Conservation (phyloP, 805 yeast genomes). For the Candida corydali region DNA sequence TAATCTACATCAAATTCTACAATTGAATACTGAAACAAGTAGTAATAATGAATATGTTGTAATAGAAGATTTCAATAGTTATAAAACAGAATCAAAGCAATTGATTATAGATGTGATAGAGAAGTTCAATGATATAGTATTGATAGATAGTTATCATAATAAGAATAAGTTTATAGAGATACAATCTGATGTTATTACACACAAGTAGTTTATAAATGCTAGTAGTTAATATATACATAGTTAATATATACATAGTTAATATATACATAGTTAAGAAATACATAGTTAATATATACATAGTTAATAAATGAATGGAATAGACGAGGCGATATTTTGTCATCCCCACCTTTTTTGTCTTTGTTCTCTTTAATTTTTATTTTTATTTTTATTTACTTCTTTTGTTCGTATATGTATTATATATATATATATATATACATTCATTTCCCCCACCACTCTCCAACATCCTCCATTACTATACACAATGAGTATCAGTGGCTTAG, state of each 20-base stretch:
- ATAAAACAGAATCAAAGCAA: slow-evolving; percentile 8
- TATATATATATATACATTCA: too few relatives aligned
- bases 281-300: too few relatives aligned
- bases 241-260: too few relatives aligned
- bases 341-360: slow-evolving; percentile 4
- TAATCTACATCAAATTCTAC: slow-evolving; percentile 8
- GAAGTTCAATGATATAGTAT: background rate
- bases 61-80: slow-evolving; percentile 11
- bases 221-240: too few relatives aligned
- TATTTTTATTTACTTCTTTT: too few relatives aligned
- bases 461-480: too few relatives aligned
- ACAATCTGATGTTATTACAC: slow-evolving; percentile 7
- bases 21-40: background rate
- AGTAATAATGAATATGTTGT: too few relatives aligned
- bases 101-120: slow-evolving; percentile 6
- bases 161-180: slow-evolving; percentile 9
- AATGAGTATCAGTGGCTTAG: background rate
- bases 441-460: too few relatives aligned
- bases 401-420: too few relatives aligned
- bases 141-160: slow-evolving; percentile 6
- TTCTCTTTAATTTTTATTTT: too few relatives aligned
- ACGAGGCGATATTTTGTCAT: background rate
- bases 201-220: background rate
- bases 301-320: too few relatives aligned
- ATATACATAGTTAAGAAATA: too few relatives aligned